A percentile compares a stretch with the other conserved stretches of the same genome.
phyloP scores from a whole-genome alignment of 2,329 filamentous ascomycete genomes.

The Juglanconis sp. region DNA sequence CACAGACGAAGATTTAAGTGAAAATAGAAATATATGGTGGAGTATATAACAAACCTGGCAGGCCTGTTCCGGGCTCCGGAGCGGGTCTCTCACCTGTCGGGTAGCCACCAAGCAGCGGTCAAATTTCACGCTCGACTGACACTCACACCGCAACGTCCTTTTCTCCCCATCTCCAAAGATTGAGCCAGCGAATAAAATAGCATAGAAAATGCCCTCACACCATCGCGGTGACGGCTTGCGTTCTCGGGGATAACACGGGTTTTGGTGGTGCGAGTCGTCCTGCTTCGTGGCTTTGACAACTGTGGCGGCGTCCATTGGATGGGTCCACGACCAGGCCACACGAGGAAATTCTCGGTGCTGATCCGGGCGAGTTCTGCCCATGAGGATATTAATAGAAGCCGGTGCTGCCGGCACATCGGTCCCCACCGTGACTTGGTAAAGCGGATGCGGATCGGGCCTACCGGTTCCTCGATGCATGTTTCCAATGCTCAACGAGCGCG shows the following conservation, averaged over 20 bases:
- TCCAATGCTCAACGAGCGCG: neutral
- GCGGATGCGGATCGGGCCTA: neutral
- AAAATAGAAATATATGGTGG: neutral
- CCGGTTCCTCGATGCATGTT: neutral
- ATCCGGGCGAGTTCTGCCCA: no score
- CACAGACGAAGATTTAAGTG: neutral
- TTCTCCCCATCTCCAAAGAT: neutral
- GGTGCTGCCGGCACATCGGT: neutral
- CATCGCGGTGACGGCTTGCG: neutral
- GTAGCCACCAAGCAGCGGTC: constrained; percentile 5
- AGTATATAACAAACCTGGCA: neutral
- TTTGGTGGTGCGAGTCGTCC: neutral
- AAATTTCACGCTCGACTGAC: neutral
- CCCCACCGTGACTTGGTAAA: neutral
- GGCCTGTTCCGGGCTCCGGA: neutral
- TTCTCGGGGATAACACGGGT: neutral
- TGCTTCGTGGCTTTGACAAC: neutral
- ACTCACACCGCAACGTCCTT: neutral
- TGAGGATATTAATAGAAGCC: neutral
- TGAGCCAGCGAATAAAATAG: neutral
- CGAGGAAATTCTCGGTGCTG: no score
- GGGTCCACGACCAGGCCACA: no score
- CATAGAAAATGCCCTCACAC: neutral
- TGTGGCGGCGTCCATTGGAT: no score
- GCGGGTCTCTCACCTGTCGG: neutral